Evolutionary conservation across 1,139 yeast genomes (phyloP), one percentile per base, ranked within the genome.

Genomic region (Candida sp.): DNA sequence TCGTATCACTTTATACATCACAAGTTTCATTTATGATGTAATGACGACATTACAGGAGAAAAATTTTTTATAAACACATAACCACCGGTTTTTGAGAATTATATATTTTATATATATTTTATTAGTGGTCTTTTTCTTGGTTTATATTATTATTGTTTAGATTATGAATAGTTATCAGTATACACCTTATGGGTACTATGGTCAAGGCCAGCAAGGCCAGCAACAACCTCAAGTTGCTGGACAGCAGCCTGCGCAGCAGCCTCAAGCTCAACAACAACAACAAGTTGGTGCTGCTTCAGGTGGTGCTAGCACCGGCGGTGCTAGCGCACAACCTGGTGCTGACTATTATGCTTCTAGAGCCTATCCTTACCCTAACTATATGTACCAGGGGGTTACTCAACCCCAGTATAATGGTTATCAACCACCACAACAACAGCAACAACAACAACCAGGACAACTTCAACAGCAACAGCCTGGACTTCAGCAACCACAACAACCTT

Each of bases 361-460:
- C 19, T 37, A 37, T 21, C 49, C 55, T 21, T 56, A 57, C 42
- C 55, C 61, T 11, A 57, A 57, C 41, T 57, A 57, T 40, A 49
- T 54, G 55, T 56, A 54, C 33, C 59, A 50, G 45, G 37, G 51
- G n/a, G 19, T 15, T 15, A 45, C 52, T 15, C 60, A 52, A 42
- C 49, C 55, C 8, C 58, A 52, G 29, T 54, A 53, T 30, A 49
- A 46, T 41, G 47, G 45, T 29, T 42, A 42, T 27, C 36, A 23
- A 40, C 40, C 42, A 43, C 43, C 21, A 36, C 44, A 7, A 22
- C 40, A n/a, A 32, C 50, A 5, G 32, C 45, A 29, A 19, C 47
- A 9, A 41, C 40, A 21, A 21, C 44, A 38, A 22, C 43, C 8
- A 11, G 33, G 11, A 22, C 41, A 29, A 36, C 44, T 12, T 23